Conservation (phyloP, 1,139 yeast species). For the Meyerozyma carpophila region DNA sequence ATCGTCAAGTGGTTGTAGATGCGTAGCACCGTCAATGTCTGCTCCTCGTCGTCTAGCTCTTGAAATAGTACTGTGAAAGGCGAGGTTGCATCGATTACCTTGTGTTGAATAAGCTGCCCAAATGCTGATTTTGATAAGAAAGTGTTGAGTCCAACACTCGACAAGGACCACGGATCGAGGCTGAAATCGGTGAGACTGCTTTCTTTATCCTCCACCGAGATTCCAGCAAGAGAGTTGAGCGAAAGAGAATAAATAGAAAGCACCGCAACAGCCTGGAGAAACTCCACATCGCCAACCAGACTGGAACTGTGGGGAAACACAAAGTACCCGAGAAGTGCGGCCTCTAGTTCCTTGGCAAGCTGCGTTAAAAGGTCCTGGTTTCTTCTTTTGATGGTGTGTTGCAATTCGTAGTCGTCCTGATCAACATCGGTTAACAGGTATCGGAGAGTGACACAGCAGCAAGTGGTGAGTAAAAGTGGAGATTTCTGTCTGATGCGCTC, state of each 20-base stretch:
- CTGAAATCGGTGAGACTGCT: slow-evolving; percentile 17
- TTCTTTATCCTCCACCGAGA: slow-evolving; percentile 4
- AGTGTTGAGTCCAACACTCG: slow-evolving; percentile 54
- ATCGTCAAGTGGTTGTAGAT: slow-evolving; percentile 71
- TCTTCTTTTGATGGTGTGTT: slow-evolving; percentile 14
- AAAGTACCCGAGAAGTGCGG: slow-evolving; percentile 28
- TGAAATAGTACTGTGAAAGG: slow-evolving; percentile 27
- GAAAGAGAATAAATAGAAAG: slow-evolving; percentile 58
- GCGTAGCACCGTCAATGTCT: slow-evolving; percentile 48
- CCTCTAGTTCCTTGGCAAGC: slow-evolving; percentile 38
- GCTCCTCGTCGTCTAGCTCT: slow-evolving; percentile 39
- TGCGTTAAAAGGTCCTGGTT: slow-evolving; percentile 25
- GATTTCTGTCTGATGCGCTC: slow-evolving; percentile 49
- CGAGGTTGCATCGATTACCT: slow-evolving; percentile 6
- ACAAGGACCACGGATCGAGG: slow-evolving; percentile 59
- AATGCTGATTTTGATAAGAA: slow-evolving; percentile 44
- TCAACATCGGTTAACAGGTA: slow-evolving; percentile 29
- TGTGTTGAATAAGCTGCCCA: slow-evolving; percentile 17
- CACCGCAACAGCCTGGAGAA: slow-evolving; percentile 59
- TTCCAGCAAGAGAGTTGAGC: slow-evolving; percentile 41
- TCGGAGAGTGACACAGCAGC: slow-evolving; percentile 58
- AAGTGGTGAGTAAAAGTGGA: slow-evolving; percentile 59
- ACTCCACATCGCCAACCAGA: slow-evolving; percentile 43
- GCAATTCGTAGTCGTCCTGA: slow-evolving; percentile 19
- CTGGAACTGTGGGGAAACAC: slow-evolving; percentile 12